Evolutionary conservation across 306 rosid species (phyloP), one percentile per base, ranked within the genome.

Genomic region (Trichosanthes cucumerina): DNA sequence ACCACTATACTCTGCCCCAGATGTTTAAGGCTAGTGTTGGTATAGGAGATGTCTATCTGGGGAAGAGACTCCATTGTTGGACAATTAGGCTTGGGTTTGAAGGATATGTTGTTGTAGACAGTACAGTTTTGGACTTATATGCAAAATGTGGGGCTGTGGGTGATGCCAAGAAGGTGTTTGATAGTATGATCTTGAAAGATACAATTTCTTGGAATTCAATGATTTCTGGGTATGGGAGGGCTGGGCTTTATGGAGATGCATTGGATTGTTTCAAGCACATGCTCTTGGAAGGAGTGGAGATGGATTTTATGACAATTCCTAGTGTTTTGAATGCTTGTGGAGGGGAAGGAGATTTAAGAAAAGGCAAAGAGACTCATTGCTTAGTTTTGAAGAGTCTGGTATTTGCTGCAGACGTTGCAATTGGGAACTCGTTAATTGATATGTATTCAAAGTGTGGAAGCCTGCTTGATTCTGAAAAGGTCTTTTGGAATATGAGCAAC

Each of bases 371-470:
- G 82, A 81, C 88, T 54, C 95, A 92, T 77, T 89, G 89, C 28
- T 74, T 73, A 65, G 86, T 86, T 6, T 63, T 80, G 36, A 92
- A 85, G 84, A 86, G 75, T 70, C 46, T 38, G 66, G 54, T 72
- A 26, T 81, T 81, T 79, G 80, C 76, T 49, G 77, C 50, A 10
- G 93, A 87, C 81, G 80, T 82, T 73, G 87, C 91, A 26, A 80
- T 87, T 62, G 82, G 86, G 59, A 92, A 92, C 82, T 88, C 95
- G 6, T 87, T 92, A 86, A 92, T 90, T 36, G 90, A 86, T 74
- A 86, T 81, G 87, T 90, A 88, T 68, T 85, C 86, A 1, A 92
- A 90, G 77, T 92, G 95, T 78, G 93, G 97, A 70, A 81, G 86
- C 80, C 85, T 90, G 79, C 79, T 75, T 18, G 79, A 81, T 79